phyloP scores from a whole-genome alignment of 345 rosid genomes.

The Euphorbia tirucalli region DNA sequence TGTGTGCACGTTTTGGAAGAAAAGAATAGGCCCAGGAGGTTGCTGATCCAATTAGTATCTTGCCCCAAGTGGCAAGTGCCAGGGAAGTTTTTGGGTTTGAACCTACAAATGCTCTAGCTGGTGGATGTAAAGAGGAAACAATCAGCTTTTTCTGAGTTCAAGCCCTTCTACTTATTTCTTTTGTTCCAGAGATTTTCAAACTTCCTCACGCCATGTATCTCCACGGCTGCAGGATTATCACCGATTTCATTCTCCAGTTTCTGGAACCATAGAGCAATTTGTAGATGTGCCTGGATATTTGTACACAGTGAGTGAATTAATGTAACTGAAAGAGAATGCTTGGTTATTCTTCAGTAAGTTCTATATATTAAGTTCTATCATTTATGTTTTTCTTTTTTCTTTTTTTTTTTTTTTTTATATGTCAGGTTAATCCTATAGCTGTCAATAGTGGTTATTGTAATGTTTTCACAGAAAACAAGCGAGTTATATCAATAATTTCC shows the following conservation, averaged over 20 bases:
- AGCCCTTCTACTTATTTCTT: background rate
- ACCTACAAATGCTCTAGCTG: background rate
- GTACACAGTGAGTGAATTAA: constrained; percentile 57
- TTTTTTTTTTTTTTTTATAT: constrained; percentile 14
- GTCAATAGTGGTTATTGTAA: constrained; percentile 93
- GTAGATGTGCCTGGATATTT: constrained; percentile 68
- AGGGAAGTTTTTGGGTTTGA: background rate
- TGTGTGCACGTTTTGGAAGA: background rate
- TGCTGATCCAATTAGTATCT: background rate
- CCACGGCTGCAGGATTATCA: constrained; percentile 69
- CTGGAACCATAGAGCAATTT: constrained; percentile 66
- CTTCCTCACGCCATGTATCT: background rate
- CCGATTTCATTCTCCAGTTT: constrained; percentile 82
- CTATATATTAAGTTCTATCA: background rate
- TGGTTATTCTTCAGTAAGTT: constrained; percentile 1
- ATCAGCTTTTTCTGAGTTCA: background rate
- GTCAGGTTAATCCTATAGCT: constrained; percentile 92
- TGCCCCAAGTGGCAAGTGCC: background rate
- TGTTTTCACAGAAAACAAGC: constrained; percentile 88
- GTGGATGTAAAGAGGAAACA: background rate
- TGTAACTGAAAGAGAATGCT: background rate
- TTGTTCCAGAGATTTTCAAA: background rate
- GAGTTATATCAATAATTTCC: constrained; percentile 65
- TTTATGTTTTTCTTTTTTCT: constrained; percentile 5
- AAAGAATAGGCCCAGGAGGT: background rate